A percentile compares a stretch with the other conserved stretches of the same genome.
phyloP scores from a whole-genome alignment of 23 red algal genomes.

The Gracilaria vermiculophylla region DNA sequence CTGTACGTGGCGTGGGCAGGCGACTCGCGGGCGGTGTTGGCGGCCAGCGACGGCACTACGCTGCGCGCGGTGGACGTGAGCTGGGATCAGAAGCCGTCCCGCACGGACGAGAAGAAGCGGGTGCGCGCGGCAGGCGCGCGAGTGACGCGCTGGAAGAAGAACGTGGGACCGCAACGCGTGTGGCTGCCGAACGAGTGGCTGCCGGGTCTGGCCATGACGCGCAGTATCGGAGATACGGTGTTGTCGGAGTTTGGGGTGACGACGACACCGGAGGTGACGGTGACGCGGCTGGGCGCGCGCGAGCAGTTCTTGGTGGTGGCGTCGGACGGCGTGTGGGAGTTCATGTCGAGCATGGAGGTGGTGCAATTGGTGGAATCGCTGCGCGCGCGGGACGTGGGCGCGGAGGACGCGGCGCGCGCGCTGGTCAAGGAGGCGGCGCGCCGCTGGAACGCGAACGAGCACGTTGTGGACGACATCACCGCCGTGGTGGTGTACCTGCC shows the following conservation, averaged over 20 bases:
- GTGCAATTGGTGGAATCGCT: conserved; percentile 69
- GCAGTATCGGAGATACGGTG: conserved; percentile 88
- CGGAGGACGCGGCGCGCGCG: conserved; percentile 59
- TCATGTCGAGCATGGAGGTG: conserved; percentile 87
- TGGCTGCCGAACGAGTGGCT: conserved; percentile 92
- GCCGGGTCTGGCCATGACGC: conserved; percentile 98
- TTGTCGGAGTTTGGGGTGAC: conserved; percentile 76
- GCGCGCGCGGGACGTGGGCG: not conserved
- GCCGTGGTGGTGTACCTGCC: conserved; percentile 83
- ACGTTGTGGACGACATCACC: conserved; percentile 96
- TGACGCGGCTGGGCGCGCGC: conserved; percentile 30
- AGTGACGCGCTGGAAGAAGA: conserved; percentile 85
- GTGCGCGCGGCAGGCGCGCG: conserved; percentile 79
- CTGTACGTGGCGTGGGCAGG: conserved; percentile 81
- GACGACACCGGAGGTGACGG: conserved; percentile 79
- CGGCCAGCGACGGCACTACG: not conserved
- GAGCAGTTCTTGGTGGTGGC: conserved; percentile 87
- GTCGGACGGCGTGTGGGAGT: conserved; percentile 99
- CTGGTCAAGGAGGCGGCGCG: conserved; percentile 89
- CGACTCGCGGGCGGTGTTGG: conserved; percentile 85
- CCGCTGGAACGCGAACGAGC: conserved; percentile 82
- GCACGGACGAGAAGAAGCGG: conserved; percentile 85
- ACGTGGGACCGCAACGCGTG: conserved; percentile 88
- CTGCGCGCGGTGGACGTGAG: conserved; percentile 73
- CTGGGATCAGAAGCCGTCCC: conserved; percentile 81